Percentiles rank a stretch among this genome's conserved stretches.
Evolutionary conservation across 345 rosid species (phyloP).

Genomic region (Streptanthus diversifolius): DNA sequence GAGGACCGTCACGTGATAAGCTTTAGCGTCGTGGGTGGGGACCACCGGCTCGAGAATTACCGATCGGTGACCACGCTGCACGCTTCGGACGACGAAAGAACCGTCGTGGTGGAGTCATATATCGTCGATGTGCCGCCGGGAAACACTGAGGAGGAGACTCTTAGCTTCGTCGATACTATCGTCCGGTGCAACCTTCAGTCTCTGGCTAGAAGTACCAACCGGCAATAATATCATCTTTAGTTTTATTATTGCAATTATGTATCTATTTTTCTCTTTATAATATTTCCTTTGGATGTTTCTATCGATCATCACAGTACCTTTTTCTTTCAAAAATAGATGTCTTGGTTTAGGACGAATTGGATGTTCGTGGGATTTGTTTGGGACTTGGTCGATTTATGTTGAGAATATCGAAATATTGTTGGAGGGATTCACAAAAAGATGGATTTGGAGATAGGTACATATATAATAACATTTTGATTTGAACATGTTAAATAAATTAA

Average conservation of each 20-base stretch:
- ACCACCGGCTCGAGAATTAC: constrained; percentile 69
- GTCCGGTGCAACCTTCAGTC: constrained; percentile 82
- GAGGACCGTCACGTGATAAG: constrained; percentile 74
- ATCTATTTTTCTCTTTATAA: not conserved
- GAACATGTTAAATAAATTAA: not conserved
- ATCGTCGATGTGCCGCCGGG: constrained; percentile 77
- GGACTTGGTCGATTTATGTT: constrained; percentile 2
- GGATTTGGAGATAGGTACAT: constrained; percentile 1
- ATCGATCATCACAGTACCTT: constrained; percentile 8
- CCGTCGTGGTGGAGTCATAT: constrained; percentile 79
- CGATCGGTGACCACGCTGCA: constrained; percentile 78
- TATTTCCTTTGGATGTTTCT: constrained; percentile 8
- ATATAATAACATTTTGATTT: constrained; percentile 1
- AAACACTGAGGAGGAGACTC: constrained; percentile 75
- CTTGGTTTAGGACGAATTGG: constrained; percentile 13
- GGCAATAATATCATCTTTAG: not conserved
- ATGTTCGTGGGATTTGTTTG: constrained; percentile 4
- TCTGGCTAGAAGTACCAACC: constrained; percentile 44
- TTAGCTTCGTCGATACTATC: constrained; percentile 70
- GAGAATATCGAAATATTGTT: not conserved
- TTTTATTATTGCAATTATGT: constrained; percentile 8
- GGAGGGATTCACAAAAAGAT: not conserved
- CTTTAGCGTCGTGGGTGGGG: constrained; percentile 87
- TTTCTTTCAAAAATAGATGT: not conserved
- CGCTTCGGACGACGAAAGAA: constrained; percentile 39